phyloP scores from a whole-genome alignment of 768 basidiomycete genomes.

The Russula sp. region DNA sequence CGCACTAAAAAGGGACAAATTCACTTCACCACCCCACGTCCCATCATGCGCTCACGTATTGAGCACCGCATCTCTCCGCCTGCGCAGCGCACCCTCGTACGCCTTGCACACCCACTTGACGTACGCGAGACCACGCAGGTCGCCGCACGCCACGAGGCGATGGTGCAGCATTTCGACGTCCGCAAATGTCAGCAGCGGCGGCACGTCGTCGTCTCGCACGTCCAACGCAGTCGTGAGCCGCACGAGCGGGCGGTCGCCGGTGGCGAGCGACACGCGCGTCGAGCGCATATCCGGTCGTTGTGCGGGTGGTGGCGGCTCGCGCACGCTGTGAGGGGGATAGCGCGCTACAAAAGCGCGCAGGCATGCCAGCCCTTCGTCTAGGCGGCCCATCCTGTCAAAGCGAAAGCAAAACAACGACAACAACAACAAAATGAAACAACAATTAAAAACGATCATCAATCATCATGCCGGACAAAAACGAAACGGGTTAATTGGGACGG shows the following conservation, averaged over 20 bases:
- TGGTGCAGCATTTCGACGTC: constrained; percentile 80
- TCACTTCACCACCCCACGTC: not conserved
- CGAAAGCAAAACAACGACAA: not conserved
- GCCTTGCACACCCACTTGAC: constrained; percentile 67
- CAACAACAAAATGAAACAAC: not conserved
- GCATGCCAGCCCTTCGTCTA: constrained; percentile 46
- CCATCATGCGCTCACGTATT: not conserved
- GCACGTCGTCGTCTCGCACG: constrained; percentile 69
- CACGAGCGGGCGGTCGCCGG: constrained; percentile 55
- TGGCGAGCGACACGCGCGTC: constrained; percentile 55
- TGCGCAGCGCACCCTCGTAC: constrained; percentile 62
- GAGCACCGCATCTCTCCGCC: constrained; percentile 41
- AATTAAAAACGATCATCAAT: not conserved
- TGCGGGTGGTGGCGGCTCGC: constrained; percentile 25
- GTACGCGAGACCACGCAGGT: constrained; percentile 48
- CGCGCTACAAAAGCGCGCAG: constrained; percentile 53
- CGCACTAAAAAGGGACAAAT: not conserved
- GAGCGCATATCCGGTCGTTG: constrained; percentile 26
- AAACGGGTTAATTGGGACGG: not conserved
- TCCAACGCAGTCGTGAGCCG: constrained; percentile 53
- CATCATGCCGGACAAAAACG: not conserved
- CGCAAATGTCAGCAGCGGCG: constrained; percentile 67
- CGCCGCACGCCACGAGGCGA: constrained; percentile 42
- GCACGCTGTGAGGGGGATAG: constrained; percentile 55
- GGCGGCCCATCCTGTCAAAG: constrained; percentile 37